Conservation (phyloP, 1,139 yeast species). For the Debaryomycetaceae sp. region DNA sequence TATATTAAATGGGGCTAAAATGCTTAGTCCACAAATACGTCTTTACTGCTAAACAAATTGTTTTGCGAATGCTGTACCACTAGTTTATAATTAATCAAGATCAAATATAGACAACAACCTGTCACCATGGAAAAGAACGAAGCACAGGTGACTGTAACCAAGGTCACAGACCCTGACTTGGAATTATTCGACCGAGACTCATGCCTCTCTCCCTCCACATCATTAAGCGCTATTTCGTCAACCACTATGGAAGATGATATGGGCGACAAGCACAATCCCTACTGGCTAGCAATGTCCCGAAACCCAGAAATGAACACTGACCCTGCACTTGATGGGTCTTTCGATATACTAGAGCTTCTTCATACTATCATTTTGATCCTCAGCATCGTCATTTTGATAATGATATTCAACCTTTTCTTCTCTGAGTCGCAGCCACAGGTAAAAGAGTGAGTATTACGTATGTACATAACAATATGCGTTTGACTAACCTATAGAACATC, state of each 20-base stretch:
- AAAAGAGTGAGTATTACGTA: background rate
- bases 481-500: slow-evolving; percentile 1
- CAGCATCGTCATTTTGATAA: slow-evolving; percentile 5
- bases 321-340: background rate
- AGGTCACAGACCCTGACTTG: background rate
- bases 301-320: background rate
- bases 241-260: background rate
- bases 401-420: slow-evolving; percentile 4
- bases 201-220: background rate
- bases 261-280: slow-evolving; percentile 1
- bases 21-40: background rate
- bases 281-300: background rate
- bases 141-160: background rate
- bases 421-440: background rate
- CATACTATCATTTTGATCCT: slow-evolving; percentile 6
- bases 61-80: background rate
- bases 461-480: background rate
- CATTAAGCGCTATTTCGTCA: background rate
- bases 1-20: background rate
- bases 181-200: background rate
- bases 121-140: background rate
- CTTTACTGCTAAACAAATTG: background rate
- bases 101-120: background rate
- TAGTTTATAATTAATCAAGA: background rate
- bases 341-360: slow-evolving; percentile 3